phyloP scores from a whole-genome alignment of 345 rosid species.

The Citrus sp. region DNA sequence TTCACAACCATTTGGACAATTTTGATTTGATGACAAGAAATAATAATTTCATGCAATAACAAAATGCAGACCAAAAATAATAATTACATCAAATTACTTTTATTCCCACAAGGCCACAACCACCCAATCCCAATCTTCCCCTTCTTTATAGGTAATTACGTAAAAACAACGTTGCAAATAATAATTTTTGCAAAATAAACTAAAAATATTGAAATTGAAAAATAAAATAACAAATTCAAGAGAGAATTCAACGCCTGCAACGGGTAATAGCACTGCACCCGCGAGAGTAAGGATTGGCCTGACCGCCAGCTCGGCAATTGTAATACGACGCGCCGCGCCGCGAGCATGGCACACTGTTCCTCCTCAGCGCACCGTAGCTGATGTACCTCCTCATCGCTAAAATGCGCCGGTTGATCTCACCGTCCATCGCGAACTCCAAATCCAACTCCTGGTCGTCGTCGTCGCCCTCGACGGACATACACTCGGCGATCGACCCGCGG shows the following conservation, averaged over 20 bases:
- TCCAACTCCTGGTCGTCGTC: constrained; percentile 24
- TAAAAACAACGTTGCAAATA: background rate
- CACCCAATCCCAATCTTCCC: background rate
- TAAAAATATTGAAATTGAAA: background rate
- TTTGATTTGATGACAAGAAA: background rate
- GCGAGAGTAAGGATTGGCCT: constrained; percentile 80
- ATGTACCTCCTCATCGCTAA: constrained; percentile 58
- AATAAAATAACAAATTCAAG: background rate
- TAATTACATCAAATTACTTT: background rate
- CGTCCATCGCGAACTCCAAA: constrained; percentile 59
- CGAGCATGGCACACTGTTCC: constrained; percentile 81
- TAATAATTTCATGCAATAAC: background rate
- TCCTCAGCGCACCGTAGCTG: constrained; percentile 89
- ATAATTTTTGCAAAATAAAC: background rate
- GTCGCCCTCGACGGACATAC: constrained; percentile 37
- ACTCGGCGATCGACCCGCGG: constrained; percentile 68
- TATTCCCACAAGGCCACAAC: background rate
- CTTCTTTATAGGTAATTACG: constrained; percentile 2
- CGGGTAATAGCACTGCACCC: constrained; percentile 80
- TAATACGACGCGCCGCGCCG: constrained; percentile 90
- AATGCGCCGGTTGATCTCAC: constrained; percentile 82
- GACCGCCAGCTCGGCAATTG: constrained; percentile 69
- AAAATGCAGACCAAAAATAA: background rate
- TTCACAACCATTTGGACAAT: background rate
- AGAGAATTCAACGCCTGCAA: constrained; percentile 52